A percentile compares a stretch with the other conserved stretches of the same genome.
phyloP scores from a whole-genome alignment of 139 green algal genomes.

The Auxenochlorella pyrenoidosa region DNA sequence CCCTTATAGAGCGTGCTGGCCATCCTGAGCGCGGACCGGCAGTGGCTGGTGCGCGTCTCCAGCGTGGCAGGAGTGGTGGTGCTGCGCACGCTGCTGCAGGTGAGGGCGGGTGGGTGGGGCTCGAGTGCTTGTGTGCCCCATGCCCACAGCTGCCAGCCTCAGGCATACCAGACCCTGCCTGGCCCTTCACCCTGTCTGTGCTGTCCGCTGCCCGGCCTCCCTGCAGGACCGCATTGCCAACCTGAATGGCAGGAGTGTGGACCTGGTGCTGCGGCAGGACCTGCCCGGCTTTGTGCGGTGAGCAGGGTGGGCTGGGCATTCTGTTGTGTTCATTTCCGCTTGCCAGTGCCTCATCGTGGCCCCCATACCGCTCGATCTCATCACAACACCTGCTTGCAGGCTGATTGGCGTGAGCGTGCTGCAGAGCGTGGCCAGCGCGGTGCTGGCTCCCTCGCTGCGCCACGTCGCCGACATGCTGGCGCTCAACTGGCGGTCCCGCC shows the following conservation, averaged over 20 bases:
- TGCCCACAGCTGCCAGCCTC: too few species aligned
- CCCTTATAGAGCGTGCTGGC: slow-evolving; percentile 26
- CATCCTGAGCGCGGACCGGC: slow-evolving; percentile 44
- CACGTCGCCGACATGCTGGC: slow-evolving; percentile 72
- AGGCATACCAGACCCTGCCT: too few species aligned
- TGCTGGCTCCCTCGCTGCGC: slow-evolving; percentile 75
- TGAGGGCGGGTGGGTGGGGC: not conserved
- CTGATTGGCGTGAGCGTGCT: slow-evolving; percentile 60
- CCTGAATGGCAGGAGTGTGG: slow-evolving; percentile 75
- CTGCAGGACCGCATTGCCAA: slow-evolving; percentile 71
- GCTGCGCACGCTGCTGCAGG: slow-evolving; percentile 68
- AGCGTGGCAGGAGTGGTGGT: slow-evolving; percentile 61
- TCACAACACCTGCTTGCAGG: not conserved
- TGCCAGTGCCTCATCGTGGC: too few species aligned
- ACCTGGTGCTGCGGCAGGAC: slow-evolving; percentile 70
- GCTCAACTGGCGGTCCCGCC: slow-evolving; percentile 67
- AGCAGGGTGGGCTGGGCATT: too few species aligned
- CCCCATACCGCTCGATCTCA: too few species aligned
- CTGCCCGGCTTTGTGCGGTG: slow-evolving; percentile 50
- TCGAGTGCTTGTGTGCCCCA: not conserved
- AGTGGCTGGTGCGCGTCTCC: slow-evolving; percentile 27
- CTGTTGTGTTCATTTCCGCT: too few species aligned
- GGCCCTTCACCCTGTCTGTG: too few species aligned
- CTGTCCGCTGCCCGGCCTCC: not conserved
- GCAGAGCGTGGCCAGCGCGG: slow-evolving; percentile 65